Conservation (phyloP, 1,284 basidiomycete species). For the Leccinum ponderosum region DNA sequence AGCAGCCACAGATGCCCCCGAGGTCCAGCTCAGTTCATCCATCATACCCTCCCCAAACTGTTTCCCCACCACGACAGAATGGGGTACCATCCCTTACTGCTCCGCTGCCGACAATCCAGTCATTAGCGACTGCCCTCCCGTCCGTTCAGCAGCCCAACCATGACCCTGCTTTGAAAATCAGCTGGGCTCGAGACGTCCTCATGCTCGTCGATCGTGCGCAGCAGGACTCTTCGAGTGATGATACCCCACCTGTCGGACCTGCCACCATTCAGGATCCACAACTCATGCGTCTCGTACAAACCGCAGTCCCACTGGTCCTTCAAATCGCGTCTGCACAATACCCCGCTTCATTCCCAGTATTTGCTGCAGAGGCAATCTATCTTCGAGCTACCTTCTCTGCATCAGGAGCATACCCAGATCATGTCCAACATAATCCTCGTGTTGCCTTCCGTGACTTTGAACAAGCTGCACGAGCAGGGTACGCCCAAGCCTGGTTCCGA, state of each 20-base stretch:
- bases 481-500: conserved; percentile 80
- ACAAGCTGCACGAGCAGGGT: conserved; percentile 72
- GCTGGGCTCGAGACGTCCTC: conserved; percentile 81
- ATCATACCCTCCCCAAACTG: conserved; percentile 25
- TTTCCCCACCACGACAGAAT: conserved; percentile 28
- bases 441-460: conserved; percentile 90
- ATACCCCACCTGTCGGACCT: conserved; percentile 47
- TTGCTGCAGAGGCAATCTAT: conserved; percentile 74
- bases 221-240: conserved; percentile 40
- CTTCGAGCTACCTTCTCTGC: conserved; percentile 71
- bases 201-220: conserved; percentile 71
- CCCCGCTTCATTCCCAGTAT: conserved; percentile 40
- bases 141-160: conserved; percentile 50
- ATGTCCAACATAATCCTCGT: conserved; percentile 67
- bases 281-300: conserved; percentile 60
- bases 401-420: conserved; percentile 65
- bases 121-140: conserved; percentile 48
- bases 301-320: conserved; percentile 67
- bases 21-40: conserved; percentile 20
- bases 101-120: conserved; percentile 59
- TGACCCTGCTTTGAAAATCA: conserved; percentile 60
- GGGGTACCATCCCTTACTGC: conserved; percentile 57
- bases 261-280: conserved; percentile 61
- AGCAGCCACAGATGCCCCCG: conserved; percentile 23
- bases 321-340: conserved; percentile 44